Base-by-base conservation (phyloP, 345 rosid genomes). In the Mercurialis annua region DNA sequence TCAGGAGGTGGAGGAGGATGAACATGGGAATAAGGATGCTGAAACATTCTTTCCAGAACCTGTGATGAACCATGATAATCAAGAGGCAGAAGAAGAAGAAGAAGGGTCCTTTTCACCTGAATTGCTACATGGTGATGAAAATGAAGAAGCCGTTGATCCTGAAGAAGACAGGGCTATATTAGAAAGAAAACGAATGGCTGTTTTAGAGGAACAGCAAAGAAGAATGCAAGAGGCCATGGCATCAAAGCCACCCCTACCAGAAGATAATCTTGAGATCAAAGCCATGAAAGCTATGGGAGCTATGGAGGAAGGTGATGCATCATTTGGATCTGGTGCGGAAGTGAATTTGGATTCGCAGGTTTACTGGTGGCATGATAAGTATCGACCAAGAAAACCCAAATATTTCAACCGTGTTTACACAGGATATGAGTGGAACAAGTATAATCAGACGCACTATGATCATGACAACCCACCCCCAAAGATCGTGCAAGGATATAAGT, bases 301-400 rank as follows among this genome's bases (percentile, higher is more conserved):
- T 36, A 86, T 89, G 90, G 98, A 93, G 71, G 98, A 93, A 81
- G 98, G 97, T 21, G 98, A 90, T 80, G 96, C 92, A 20, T 81
- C 86, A 54, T 89, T 93, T 78, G 97, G 97, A 74, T 76, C 96
- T 59, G 95, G 90, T 52, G 90, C 94, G 21, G 98, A 93, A 85
- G 90, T 93, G 44, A 90, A 83, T 79, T 84, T 93, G 73, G 97
- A 93, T 69, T 88, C 98, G 0, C 90, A 92, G 92, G 98, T 87
- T 10, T 93, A 93, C 53, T 90, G 98, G 98, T 93, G 98, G 98
- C 98, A 93, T 73, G 98, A 93, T 80, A 93, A 93, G 76, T 93
- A 90, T 65, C 82, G 95, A 47, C 97, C 98, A 6, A 77, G 98
- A 81, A 93, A 93, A 64, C 98, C 98, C 0, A 93, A 90, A 66